Percentiles rank a stretch among this genome's conserved stretches.
These are phyloP conservation scores for Didymella arachidicola DNA, from an alignment of 2,329 filamentous ascomycete genomes.

Conservation along the genomic window DNA sequence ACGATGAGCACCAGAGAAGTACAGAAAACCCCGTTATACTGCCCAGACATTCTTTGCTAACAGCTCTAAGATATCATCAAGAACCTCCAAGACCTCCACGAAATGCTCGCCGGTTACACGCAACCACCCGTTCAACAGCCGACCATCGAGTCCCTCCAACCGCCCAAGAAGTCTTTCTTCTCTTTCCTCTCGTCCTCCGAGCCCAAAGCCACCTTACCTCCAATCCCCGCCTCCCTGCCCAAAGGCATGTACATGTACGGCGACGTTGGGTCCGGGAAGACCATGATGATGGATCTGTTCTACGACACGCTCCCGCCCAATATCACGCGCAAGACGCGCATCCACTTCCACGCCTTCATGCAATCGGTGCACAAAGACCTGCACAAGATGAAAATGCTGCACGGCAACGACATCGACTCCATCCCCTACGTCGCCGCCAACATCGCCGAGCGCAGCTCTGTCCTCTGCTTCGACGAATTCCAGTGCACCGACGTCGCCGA, in stretches of 20 bases:
- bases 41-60: constrained; percentile 8
- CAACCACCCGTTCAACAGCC: constrained; percentile 80
- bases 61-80: constrained; percentile 76
- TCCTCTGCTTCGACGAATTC: constrained; percentile 98
- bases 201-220: constrained; percentile 50
- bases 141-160: constrained; percentile 72
- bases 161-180: constrained; percentile 62
- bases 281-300: constrained; percentile 99
- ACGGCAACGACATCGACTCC: constrained; percentile 88
- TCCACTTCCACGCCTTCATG: constrained; percentile 99
- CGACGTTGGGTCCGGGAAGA: constrained; percentile 97
- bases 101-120: constrained; percentile 77
- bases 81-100: constrained; percentile 85
- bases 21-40: constrained; percentile 39
- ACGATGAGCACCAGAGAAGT: constrained; percentile 93
- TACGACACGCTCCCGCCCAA: constrained; percentile 87
- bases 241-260: constrained; percentile 94
- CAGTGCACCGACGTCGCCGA: constrained; percentile 98
- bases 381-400: constrained; percentile 86
- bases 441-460: constrained; percentile 82
- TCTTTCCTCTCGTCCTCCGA: constrained; percentile 66
- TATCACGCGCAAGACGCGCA: constrained; percentile 84
- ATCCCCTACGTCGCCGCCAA: constrained; percentile 94
- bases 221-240: constrained; percentile 77
- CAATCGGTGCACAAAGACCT: constrained; percentile 92